Base-by-base conservation (phyloP, 148 eudicot species). In the Chenopodium album region DNA sequence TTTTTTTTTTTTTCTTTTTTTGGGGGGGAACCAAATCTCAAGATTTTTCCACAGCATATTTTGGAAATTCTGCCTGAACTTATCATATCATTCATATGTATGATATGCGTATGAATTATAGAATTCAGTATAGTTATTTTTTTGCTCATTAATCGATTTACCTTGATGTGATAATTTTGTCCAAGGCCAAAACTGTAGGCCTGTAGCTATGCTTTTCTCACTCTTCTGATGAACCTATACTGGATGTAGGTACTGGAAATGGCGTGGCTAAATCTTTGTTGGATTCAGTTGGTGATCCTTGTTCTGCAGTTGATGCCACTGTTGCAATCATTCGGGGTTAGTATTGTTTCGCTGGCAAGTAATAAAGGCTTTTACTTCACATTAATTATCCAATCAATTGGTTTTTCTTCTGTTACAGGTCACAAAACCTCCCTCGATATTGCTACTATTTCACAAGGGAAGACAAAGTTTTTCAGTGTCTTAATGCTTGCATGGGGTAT, bases 401-500 rank as follows among this genome's bases (percentile, higher is more conserved):
- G 19, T 83, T 47, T 75, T 69, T 73, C 56, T 76, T 52, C 29
- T 75, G 22, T 85, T 83, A 73, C 87, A 95, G 99, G 99, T 73
- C 91, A 91, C 83, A 94, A 86, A 78, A 87, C 89, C 34, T 56
- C 95, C 72, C 86, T 95, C 76, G 99, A 95, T 86, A 89, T 95
- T 77, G 90, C 97, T 84, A 94, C 97, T 65, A 83, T 95, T 65
- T 87, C 88, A 84, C 99, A 95, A 80, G 95, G 97, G 82, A 83
- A 86, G 76, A 90, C 90, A 63, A 88, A 81, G 83, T 94, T 86
- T 88, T 95, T 90, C 74, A 92, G 98, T 84, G 92, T 94, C 78
- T 86, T 94, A 89, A 95, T 91, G 98, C 92, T 95, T 82, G 98
- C 98, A 44, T 95, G 99, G 99, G 99, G 99, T 95, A 95, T 64